A percentile compares a stretch with the other conserved stretches of the same genome.
Conservation (phyloP, 2,329 filamentous ascomycete species). For the Sporothrix variecibatus region DNA sequence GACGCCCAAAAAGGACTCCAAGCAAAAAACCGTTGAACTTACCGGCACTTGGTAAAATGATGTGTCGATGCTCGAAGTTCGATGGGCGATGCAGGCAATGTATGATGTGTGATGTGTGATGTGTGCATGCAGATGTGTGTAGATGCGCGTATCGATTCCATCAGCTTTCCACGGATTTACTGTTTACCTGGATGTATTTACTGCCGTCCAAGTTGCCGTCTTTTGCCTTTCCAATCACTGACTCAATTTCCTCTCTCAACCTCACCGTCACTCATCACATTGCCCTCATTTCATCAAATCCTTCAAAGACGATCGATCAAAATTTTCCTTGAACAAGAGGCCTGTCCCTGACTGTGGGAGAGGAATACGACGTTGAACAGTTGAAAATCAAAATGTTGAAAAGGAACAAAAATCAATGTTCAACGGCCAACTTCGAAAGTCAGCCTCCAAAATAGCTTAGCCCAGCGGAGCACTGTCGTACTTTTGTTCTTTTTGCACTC, state of each 20-base stretch:
- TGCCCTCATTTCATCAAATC: neutral
- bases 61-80: neutral
- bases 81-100: neutral
- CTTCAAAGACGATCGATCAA: neutral
- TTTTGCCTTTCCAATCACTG: neutral
- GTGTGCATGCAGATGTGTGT: neutral
- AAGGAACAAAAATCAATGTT: neutral
- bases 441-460: neutral
- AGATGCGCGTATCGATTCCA: neutral
- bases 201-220: neutral
- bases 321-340: neutral
- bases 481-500: neutral
- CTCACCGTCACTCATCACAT: neutral
- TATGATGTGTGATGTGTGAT: neutral
- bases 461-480: neutral
- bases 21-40: neutral
- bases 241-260: neutral
- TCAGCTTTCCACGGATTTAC: neutral
- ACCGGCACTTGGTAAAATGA: neutral
- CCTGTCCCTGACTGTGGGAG: neutral
- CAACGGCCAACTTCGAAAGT: neutral
- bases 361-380: neutral
- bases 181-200: no score
- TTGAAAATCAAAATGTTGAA: neutral
- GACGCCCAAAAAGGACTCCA: neutral